phyloP scores from a whole-genome alignment of 805 yeast species.

The Phaffomyces opuntiae region DNA sequence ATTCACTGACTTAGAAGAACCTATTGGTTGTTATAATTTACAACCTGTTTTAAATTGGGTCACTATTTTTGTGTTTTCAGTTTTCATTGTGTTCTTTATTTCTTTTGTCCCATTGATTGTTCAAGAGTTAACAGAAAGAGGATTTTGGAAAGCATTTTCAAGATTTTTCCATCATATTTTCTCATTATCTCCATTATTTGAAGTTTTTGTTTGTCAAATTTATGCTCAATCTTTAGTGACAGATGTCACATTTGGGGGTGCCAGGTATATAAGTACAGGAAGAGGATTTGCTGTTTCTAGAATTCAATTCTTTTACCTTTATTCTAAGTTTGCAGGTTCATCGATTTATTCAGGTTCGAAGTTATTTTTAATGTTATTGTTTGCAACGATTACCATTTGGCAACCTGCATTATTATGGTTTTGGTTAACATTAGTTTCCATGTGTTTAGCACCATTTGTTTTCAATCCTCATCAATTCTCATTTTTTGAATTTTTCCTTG shows the following conservation, averaged over 20 bases:
- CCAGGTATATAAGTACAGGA: slow-evolving; percentile 87
- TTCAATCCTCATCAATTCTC: slow-evolving; percentile 76
- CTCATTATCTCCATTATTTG: slow-evolving; percentile 86
- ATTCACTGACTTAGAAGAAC: slow-evolving; percentile 64
- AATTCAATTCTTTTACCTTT: slow-evolving; percentile 61
- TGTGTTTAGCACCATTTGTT: slow-evolving; percentile 64
- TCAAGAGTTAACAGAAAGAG: slow-evolving; percentile 85
- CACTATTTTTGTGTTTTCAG: slow-evolving; percentile 77
- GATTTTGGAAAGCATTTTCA: slow-evolving; percentile 63
- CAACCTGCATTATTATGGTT: slow-evolving; percentile 67
- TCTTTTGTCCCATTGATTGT: slow-evolving; percentile 83
- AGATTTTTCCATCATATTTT: slow-evolving; percentile 70
- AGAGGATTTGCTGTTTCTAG: slow-evolving; percentile 90
- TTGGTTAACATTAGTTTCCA: slow-evolving; percentile 62
- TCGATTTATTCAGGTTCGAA: slow-evolving; percentile 77
- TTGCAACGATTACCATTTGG: slow-evolving; percentile 79
- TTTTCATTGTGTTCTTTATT: slow-evolving; percentile 87
- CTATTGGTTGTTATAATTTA: slow-evolving; percentile 80
- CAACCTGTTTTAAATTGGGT: slow-evolving; percentile 90
- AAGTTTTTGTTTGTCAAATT: slow-evolving; percentile 91
- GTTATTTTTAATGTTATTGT: slow-evolving; percentile 59
- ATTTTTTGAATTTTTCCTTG: slow-evolving; percentile 62
- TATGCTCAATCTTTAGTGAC: slow-evolving; percentile 72
- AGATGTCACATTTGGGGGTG: slow-evolving; percentile 86
- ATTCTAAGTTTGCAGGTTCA: slow-evolving; percentile 66